These are phyloP conservation scores for Polytrichum formosum DNA, from an alignment of 225 moss, liverwort and hornwort genomes.

Conservation along the genomic window DNA sequence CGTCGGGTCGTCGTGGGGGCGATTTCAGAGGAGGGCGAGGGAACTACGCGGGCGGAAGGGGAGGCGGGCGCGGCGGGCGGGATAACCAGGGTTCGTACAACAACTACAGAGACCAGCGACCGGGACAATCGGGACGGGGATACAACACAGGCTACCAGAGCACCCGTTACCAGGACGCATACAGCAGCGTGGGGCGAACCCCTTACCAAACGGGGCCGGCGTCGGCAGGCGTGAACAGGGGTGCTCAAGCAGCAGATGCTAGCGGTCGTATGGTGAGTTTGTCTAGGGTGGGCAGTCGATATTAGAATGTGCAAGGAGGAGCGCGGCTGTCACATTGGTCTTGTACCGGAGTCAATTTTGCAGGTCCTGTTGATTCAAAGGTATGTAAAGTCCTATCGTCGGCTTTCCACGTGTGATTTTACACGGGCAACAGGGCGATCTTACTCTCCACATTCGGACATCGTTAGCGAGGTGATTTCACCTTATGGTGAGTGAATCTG, in stretches of 20 bases:
- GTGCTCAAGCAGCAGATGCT: constrained; percentile 61
- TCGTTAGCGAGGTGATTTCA: no score
- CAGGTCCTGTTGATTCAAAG: no score
- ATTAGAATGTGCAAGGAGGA: constrained; percentile 12
- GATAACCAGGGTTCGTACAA: constrained; percentile 41
- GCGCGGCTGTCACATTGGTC: background rate
- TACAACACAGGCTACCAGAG: constrained; percentile 83
- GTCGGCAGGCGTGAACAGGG: constrained; percentile 69
- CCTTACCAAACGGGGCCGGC: constrained; percentile 86
- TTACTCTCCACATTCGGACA: no score
- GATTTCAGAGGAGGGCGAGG: constrained; percentile 55
- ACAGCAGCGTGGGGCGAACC: constrained; percentile 87
- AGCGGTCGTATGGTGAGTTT: constrained; percentile 96
- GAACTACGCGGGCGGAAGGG: constrained; percentile 43
- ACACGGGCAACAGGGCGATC: no score
- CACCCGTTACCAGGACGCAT: constrained; percentile 95
- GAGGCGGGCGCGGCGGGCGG: constrained; percentile 28
- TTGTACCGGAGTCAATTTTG: no score
- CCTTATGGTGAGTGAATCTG: no score
- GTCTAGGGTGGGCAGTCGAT: constrained; percentile 46
- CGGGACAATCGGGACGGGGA: constrained; percentile 64
- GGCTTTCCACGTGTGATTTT: no score
- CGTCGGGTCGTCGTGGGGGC: constrained; percentile 64
- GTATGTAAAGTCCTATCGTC: no score
- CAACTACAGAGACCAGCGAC: constrained; percentile 69